Evolutionary conservation across 495 filamentous ascomycete species (phyloP), one percentile per base, ranked within the genome.

Genomic region (Penicillium silybi): DNA sequence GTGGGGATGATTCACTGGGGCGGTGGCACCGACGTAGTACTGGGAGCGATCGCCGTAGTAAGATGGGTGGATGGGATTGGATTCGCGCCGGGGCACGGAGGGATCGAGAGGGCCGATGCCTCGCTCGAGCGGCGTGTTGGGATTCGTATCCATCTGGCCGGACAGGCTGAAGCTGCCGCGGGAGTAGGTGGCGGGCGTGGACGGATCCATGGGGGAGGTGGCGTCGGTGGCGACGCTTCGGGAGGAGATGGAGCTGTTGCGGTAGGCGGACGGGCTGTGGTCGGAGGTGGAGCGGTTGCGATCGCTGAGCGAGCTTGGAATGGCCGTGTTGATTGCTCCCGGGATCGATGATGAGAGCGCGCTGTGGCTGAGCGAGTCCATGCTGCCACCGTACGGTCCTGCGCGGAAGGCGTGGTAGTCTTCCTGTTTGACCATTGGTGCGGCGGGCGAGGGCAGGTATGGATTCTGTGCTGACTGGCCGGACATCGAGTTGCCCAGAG

Each of bases 241-340:
- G 18, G 70, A 72, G 13, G 73, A 74, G 10, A 76, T 71, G 4
- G 73, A 74, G 0, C 69, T 67, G 37, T 73, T 75, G 44, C 73
- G 66, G 40, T 76, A 76, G 6, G 68, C 70, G 7, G 71, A 64
- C 0, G 66, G 67, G 44, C 70, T 73, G 57, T 72, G 70, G 23
- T 74, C 69, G 3, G 71, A 73, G 13, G 69, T 65, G 23, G 72
- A 71, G 19, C 73, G 65, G 50, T 68, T 70, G 32, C 73, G 71
- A 13, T 76, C 73, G 47, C 59, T 64, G 17, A 72, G 25, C n/a
- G 66, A 66, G 27, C 65, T 57, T 7, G 67, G 42, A 11, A 74
- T 61, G 16, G 57, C 52, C 23, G 65, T 55, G 46, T 59, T 71
- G 32, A 74, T 47, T 1, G 57, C 54, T 2, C 70, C 59, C 0